Percentiles rank a stretch among this genome's conserved stretches.
These are phyloP conservation scores for Heritiera littoralis DNA, from an alignment of 345 rosid genomes.

Conservation along the genomic window DNA sequence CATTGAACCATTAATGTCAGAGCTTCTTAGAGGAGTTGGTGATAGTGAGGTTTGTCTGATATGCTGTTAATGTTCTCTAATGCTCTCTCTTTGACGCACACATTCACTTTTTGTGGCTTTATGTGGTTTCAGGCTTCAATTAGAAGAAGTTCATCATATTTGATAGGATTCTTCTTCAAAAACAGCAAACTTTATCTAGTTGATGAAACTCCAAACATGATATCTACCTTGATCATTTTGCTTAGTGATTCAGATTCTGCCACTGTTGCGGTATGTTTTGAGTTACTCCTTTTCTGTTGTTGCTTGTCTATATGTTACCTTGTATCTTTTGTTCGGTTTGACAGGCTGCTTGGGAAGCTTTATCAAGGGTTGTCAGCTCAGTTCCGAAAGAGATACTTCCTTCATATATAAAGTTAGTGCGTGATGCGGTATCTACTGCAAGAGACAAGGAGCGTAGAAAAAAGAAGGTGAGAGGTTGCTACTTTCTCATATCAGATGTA, in stretches of 20 bases:
- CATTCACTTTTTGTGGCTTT: constrained; percentile 13
- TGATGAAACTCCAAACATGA: constrained; percentile 95
- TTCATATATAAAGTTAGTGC: constrained; percentile 79
- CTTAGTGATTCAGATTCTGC: constrained; percentile 86
- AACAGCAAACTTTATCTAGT: constrained; percentile 89
- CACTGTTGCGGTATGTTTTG: constrained; percentile 65
- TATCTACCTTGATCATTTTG: constrained; percentile 80
- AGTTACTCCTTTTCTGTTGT: constrained; percentile 17
- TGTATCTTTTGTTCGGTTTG: constrained; percentile 27
- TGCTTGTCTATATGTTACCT: constrained; percentile 17
- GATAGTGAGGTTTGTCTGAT: constrained; percentile 64
- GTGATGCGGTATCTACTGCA: constrained; percentile 93
- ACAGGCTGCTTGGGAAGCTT: constrained; percentile 96
- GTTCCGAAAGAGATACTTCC: constrained; percentile 95
- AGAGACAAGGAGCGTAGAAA: constrained; percentile 91
- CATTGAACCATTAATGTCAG: constrained; percentile 69
- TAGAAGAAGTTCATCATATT: constrained; percentile 85
- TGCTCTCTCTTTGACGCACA: not conserved
- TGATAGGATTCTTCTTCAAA: constrained; percentile 88
- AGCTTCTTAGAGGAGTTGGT: constrained; percentile 82
- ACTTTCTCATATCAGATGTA: not conserved
- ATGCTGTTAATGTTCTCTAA: not conserved
- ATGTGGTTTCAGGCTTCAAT: constrained; percentile 66
- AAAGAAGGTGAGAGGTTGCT: constrained; percentile 62
- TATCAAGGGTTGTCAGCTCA: constrained; percentile 79